Conservation (phyloP, 2,329 filamentous ascomycete genomes). For the Xylariomycetidae sp. region DNA sequence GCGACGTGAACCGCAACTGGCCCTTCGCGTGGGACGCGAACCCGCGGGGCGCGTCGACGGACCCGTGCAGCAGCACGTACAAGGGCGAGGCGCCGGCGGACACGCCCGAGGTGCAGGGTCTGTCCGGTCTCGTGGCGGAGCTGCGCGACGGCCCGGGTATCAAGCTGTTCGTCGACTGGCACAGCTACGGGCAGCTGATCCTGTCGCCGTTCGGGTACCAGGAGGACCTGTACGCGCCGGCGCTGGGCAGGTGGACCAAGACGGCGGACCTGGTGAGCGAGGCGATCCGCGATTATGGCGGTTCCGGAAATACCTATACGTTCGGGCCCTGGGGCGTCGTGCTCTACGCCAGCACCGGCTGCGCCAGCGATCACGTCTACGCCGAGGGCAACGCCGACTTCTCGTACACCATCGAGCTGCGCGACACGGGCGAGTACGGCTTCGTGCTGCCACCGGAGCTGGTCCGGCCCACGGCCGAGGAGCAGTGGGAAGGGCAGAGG, state of each 20-base stretch:
- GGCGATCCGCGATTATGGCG: conserved; percentile 28
- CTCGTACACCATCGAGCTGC: conserved; percentile 23
- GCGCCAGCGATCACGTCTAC: conserved; percentile 20
- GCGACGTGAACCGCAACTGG: conserved; percentile 53
- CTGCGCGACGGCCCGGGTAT: conserved; percentile 37
- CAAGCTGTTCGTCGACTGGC: conserved; percentile 54
- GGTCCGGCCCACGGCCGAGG: conserved; percentile 18
- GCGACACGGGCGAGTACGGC: conserved; percentile 18
- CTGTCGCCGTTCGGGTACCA: conserved; percentile 53
- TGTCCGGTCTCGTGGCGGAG: conserved; percentile 30
- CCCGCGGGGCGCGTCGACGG: conserved; percentile 39
- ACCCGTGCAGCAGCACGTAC: conserved; percentile 45
- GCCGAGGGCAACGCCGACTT: conserved; percentile 19
- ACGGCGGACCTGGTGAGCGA: conserved; percentile 28
- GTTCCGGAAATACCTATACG: conserved; percentile 16
- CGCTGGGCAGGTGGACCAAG: conserved; percentile 36
- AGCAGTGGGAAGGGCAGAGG: conserved; percentile 31
- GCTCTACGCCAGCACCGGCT: conserved; percentile 21
- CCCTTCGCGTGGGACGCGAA: conserved; percentile 42
- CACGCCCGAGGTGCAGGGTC: conserved; percentile 41
- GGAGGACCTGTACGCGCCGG: conserved; percentile 38
- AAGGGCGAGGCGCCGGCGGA: conserved; percentile 35
- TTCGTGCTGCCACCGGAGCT: conserved; percentile 22
- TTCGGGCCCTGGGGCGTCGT: conserved; percentile 21
- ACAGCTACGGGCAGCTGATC: conserved; percentile 52